These are phyloP conservation scores for Mycena kentingensis DNA, from an alignment of 768 basidiomycete genomes.

Conservation along the genomic window DNA sequence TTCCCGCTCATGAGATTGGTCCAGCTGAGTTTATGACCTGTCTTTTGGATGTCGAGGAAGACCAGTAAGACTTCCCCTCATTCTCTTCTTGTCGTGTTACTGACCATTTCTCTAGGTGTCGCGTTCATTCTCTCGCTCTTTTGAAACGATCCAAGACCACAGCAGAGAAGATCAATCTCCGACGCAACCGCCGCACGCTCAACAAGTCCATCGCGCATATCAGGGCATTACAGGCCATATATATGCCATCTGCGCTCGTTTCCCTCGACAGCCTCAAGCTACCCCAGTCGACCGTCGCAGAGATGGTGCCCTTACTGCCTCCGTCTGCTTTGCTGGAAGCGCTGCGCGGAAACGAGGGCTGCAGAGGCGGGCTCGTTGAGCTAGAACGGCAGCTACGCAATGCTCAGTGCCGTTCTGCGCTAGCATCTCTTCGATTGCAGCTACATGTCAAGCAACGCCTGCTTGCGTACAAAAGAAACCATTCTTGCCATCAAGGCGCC, in stretches of 20 bases:
- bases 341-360: background rate
- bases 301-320: background rate
- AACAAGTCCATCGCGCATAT: background rate
- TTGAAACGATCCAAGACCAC: too few relatives aligned
- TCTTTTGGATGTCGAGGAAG: too few relatives aligned
- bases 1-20: too few relatives aligned
- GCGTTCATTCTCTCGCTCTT: too few relatives aligned
- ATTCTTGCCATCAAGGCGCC: slow-evolving; percentile 1
- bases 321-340: background rate
- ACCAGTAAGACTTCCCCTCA: too few relatives aligned
- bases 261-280: background rate
- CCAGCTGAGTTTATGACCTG: too few relatives aligned
- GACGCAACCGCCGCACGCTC: background rate
- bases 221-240: background rate
- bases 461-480: background rate
- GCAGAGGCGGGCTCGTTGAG: background rate
- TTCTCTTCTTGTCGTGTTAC: too few relatives aligned
- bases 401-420: slow-evolving; percentile 8
- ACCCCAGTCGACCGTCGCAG: background rate
- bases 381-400: slow-evolving; percentile 9
- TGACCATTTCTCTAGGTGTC: too few relatives aligned
- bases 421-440: slow-evolving; percentile 9
- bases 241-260: background rate
- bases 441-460: slow-evolving; percentile 3
- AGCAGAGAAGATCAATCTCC: background rate